A percentile compares a stretch with the other conserved stretches of the same genome.
These are phyloP conservation scores for Cajanus cajan DNA, from an alignment of 306 rosid genomes.

Conservation along the genomic window DNA sequence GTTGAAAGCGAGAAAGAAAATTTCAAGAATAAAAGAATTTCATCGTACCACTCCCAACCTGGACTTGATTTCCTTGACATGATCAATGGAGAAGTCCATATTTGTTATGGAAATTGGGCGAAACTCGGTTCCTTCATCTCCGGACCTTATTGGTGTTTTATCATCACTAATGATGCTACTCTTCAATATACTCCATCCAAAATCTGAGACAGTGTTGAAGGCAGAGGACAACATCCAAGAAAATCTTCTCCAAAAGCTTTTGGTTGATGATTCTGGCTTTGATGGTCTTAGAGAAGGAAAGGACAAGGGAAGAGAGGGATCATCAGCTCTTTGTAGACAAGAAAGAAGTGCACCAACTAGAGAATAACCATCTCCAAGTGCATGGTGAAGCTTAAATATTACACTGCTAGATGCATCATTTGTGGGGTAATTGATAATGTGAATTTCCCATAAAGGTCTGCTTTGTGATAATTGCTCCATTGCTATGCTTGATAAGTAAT, in stretches of 20 bases:
- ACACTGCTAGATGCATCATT: conserved; percentile 34
- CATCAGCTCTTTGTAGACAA: conserved; percentile 46
- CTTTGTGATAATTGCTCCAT: conserved; percentile 30
- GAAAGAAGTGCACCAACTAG: conserved; percentile 67
- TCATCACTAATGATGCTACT: conserved; percentile 49
- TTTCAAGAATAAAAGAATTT: neutral
- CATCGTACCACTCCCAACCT: conserved; percentile 58
- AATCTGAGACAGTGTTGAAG: conserved; percentile 37
- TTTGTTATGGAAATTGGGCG: conserved; percentile 39
- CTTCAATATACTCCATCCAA: conserved; percentile 44
- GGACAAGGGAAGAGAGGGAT: conserved; percentile 56
- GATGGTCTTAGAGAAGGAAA: conserved; percentile 44
- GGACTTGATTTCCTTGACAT: conserved; percentile 48
- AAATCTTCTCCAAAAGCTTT: neutral
- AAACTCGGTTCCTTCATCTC: conserved; percentile 37
- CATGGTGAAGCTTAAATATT: conserved; percentile 57
- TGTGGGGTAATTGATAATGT: conserved; percentile 53
- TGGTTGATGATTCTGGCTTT: neutral
- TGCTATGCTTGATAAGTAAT: conserved; percentile 44
- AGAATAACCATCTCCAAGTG: conserved; percentile 71
- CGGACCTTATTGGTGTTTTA: conserved; percentile 50
- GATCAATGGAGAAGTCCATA: conserved; percentile 45
- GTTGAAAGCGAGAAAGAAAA: neutral
- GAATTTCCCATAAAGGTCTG: conserved; percentile 61
- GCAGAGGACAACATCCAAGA: conserved; percentile 25